A percentile compares a stretch with the other conserved stretches of the same genome.
These are phyloP conservation scores for Lipomyces sp. DNA, from an alignment of 805 yeast genomes.

Conservation along the genomic window DNA sequence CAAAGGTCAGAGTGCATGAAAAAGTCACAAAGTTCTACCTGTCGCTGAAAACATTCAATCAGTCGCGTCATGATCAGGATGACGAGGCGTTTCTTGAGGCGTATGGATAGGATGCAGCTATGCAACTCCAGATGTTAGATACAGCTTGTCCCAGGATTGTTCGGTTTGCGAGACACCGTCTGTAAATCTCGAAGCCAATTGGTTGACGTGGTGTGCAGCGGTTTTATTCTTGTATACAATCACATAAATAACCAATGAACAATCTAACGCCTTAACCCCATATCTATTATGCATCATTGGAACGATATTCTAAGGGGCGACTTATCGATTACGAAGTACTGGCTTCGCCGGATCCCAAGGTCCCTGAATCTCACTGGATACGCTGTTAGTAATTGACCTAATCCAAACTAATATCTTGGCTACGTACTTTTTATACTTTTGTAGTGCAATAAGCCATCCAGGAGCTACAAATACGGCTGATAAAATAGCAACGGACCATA, in stretches of 20 bases:
- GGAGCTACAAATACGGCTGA: slow-evolving; percentile 65
- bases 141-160: not conserved
- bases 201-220: not conserved
- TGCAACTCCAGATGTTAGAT: not conserved
- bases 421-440: slow-evolving; percentile 64
- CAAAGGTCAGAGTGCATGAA: slow-evolving; percentile 69
- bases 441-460: slow-evolving; percentile 68
- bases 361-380: slow-evolving; percentile 68
- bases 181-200: not conserved
- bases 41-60: slow-evolving; percentile 10
- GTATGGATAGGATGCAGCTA: not conserved
- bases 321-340: slow-evolving; percentile 45
- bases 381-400: slow-evolving; percentile 1
- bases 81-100: slow-evolving; percentile 8
- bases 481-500: slow-evolving; percentile 59
- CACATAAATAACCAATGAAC: not conserved
- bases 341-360: slow-evolving; percentile 94
- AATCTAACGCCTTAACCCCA: slow-evolving; percentile 2
- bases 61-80: slow-evolving; percentile 4
- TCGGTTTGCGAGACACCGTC: not conserved
- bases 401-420: not conserved
- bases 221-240: not conserved
- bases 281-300: not conserved
- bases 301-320: not conserved
- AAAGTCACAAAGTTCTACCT: slow-evolving; percentile 73